phyloP scores from a whole-genome alignment of 2,329 filamentous ascomycete species.

The Daldinia sp. region DNA sequence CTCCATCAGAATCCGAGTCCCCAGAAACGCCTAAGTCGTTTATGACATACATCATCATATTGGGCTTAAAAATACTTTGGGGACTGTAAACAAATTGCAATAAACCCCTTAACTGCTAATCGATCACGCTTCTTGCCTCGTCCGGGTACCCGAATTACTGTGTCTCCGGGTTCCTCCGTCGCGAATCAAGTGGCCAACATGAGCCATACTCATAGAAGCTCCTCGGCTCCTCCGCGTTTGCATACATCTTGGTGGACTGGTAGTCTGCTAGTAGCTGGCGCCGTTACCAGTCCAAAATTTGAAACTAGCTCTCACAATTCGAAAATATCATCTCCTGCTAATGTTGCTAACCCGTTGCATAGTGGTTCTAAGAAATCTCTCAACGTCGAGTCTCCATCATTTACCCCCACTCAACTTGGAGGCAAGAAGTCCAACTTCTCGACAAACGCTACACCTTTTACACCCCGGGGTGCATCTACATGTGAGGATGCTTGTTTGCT shows the following conservation, averaged over 20 bases:
- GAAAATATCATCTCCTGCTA: background rate
- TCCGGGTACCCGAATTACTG: background rate
- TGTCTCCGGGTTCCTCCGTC: background rate
- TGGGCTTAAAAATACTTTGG: background rate
- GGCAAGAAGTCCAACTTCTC: constrained; percentile 81
- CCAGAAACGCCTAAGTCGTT: background rate
- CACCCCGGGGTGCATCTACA: constrained; percentile 66
- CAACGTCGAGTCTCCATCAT: constrained; percentile 96
- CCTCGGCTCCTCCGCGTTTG: background rate
- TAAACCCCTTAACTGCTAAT: background rate
- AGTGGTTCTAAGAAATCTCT: constrained; percentile 73
- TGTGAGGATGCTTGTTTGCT: constrained; percentile 30
- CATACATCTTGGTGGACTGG: background rate
- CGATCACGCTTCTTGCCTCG: background rate
- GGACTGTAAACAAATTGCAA: background rate
- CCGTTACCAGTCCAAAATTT: background rate
- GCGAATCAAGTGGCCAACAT: background rate
- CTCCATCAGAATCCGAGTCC: background rate
- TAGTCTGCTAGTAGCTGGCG: background rate
- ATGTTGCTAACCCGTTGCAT: constrained; percentile 40
- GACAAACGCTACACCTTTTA: constrained; percentile 87
- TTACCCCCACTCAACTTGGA: constrained; percentile 73
- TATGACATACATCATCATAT: background rate
- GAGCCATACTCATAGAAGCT: background rate
- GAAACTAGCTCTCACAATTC: constrained; percentile 5